A percentile compares a stretch with the other conserved stretches of the same genome.
phyloP scores from a whole-genome alignment of 2,329 filamentous ascomycete species.

The Trichoderma breve region DNA sequence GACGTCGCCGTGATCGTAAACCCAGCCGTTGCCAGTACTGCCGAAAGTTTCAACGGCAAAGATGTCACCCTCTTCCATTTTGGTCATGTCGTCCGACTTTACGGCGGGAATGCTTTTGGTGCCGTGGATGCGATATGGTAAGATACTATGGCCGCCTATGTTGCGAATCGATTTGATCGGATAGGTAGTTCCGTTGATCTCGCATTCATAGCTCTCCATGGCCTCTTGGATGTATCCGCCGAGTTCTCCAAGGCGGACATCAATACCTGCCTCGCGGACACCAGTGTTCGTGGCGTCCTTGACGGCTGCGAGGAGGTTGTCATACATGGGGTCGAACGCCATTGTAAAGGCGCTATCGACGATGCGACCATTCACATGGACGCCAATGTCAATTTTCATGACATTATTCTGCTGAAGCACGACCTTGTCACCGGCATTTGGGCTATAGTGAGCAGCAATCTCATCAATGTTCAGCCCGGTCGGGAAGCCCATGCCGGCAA shows the following conservation, averaged over 20 bases:
- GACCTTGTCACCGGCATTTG: constrained; percentile 76
- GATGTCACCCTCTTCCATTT: constrained; percentile 82
- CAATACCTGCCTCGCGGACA: constrained; percentile 75
- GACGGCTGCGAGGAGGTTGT: constrained; percentile 66
- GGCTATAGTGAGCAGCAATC: constrained; percentile 75
- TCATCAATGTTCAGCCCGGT: constrained; percentile 76
- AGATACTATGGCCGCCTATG: constrained; percentile 73
- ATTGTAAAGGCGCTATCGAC: constrained; percentile 73
- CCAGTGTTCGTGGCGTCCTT: constrained; percentile 74
- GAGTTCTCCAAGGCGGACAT: constrained; percentile 72
- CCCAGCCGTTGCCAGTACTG: constrained; percentile 70
- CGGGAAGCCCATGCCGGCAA: constrained; percentile 76
- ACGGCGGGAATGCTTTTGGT: constrained; percentile 79
- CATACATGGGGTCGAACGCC: constrained; percentile 66
- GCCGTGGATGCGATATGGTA: constrained; percentile 74
- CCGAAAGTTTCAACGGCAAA: constrained; percentile 84
- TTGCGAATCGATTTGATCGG: constrained; percentile 71
- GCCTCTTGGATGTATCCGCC: constrained; percentile 70
- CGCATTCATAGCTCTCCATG: constrained; percentile 76
- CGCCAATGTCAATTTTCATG: constrained; percentile 71
- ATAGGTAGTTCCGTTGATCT: constrained; percentile 64
- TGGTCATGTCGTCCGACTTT: constrained; percentile 71
- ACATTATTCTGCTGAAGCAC: constrained; percentile 68
- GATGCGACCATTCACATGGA: constrained; percentile 70
- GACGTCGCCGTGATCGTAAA: constrained; percentile 73